Conservation (phyloP, 2,329 filamentous ascomycete species). For the Arthrobotrys conoides region DNA sequence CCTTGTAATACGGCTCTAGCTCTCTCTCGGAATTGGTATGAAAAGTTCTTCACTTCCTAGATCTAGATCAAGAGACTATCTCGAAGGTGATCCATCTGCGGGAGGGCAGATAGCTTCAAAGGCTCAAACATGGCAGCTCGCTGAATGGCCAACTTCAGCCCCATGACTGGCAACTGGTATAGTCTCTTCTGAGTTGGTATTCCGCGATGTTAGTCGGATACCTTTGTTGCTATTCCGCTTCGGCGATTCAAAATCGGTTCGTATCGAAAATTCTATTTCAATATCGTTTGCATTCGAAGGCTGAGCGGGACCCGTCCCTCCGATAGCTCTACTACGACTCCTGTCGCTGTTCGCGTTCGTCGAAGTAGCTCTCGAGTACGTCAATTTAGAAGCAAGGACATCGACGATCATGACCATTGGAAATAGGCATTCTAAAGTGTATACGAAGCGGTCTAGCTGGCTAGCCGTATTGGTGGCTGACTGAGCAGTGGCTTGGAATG, state of each 20-base stretch:
- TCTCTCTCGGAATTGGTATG: too few species aligned
- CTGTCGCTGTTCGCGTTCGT: slow-evolving; percentile 44
- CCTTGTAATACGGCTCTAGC: too few species aligned
- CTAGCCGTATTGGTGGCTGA: slow-evolving; percentile 66
- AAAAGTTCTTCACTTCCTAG: too few species aligned
- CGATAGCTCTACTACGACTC: slow-evolving; percentile 18
- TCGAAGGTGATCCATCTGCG: too few species aligned
- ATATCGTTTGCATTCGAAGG: slow-evolving; percentile 18
- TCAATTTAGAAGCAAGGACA: slow-evolving; percentile 66
- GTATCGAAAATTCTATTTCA: slow-evolving; percentile 46
- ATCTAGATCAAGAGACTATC: too few species aligned
- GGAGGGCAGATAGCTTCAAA: too few species aligned
- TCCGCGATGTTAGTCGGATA: slow-evolving; percentile 13
- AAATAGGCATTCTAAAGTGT: slow-evolving; percentile 68
- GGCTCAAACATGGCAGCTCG: slow-evolving; percentile 41
- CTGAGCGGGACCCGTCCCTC: neutral
- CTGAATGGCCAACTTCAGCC: slow-evolving; percentile 42
- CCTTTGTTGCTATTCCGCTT: slow-evolving; percentile 11
- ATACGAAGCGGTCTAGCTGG: slow-evolving; percentile 68
- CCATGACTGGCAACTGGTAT: slow-evolving; percentile 51
- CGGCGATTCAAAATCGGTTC: slow-evolving; percentile 39
- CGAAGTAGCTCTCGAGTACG: slow-evolving; percentile 30
- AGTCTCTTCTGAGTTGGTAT: slow-evolving; percentile 46
- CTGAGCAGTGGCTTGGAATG: slow-evolving; percentile 67
- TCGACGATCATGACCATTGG: slow-evolving; percentile 68